Base-by-base conservation (phyloP, 1,284 basidiomycete genomes). In the Paramarasmius palmivorus region DNA sequence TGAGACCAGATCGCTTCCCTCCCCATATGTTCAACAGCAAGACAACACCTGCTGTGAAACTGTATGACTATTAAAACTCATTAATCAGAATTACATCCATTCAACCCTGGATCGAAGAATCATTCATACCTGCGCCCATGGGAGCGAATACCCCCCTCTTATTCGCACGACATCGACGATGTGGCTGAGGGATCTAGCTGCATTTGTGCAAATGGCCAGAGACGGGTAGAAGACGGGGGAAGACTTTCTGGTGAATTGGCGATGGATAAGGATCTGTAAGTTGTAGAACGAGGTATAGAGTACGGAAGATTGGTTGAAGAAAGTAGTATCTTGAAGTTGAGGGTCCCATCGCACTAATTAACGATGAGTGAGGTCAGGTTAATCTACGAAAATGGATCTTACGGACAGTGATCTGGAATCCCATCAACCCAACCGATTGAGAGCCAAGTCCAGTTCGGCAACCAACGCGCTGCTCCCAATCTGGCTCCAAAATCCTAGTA, bases 21-120 rank as follows among this genome's bases (percentile, higher is more conserved):
- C 84, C 84, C 81, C 90, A 92, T n/a, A 91, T 83, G 59, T 84
- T 88, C 57, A 92, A 73, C 49, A 92, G 69, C 3, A 92, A 73
- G n/a, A 91, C 82, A 52, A 90, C 79, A 0, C 79, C 85, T 0
- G 86, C 76, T 0, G 84, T 84, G 65, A 88, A 89, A 12, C 29
- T 12, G 29, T 12, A 6, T 32, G 29, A 32, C 29, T 6, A 32
- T 32, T 32, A 32, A 12, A n/a, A n/a, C n/a, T n/a, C n/a, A n/a
- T n/a, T 32, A 6, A 32, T 6, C 29, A 12, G 29, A 32, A 32
- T 32, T 6, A 6, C 12, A 32, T 12, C 7, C 29, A 32, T 6
- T n/a, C n/a, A n/a, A n/a, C n/a, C n/a, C n/a, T n/a, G n/a, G n/a
- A n/a, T n/a, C n/a, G 29, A 12, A 32, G 6, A 32, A 32, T 32